These are phyloP conservation scores for Cytospora leucostoma DNA, from an alignment of 2,329 filamentous ascomycete genomes.

Conservation along the genomic window DNA sequence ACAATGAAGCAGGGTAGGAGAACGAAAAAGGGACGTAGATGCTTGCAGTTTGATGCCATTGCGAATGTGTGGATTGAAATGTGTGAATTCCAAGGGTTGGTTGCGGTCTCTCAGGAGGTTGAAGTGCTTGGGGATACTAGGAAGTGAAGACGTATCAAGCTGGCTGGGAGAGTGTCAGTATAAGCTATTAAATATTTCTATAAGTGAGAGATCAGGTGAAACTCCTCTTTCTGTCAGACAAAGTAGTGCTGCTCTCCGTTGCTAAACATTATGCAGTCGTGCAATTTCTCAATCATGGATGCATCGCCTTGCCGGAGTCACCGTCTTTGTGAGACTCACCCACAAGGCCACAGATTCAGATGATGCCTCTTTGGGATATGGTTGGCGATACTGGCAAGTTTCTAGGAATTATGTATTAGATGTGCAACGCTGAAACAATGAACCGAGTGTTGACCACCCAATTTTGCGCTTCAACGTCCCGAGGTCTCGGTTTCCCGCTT, in stretches of 20 bases:
- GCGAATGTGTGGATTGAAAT: neutral
- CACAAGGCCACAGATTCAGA: neutral
- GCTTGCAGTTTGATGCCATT: neutral
- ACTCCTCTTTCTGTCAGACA: neutral
- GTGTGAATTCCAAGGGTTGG: too few relatives aligned
- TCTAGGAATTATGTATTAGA: neutral
- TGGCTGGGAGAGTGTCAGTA: neutral
- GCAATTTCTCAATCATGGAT: neutral
- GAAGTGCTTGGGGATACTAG: neutral
- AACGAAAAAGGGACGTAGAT: neutral
- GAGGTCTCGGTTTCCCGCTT: neutral
- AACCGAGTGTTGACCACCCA: neutral
- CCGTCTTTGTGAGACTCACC: neutral
- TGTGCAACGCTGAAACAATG: neutral
- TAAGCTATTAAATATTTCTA: neutral
- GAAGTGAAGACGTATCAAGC: neutral
- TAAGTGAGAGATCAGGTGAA: neutral
- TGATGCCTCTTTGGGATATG: constrained; percentile 1
- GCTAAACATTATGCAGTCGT: neutral
- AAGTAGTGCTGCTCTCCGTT: neutral
- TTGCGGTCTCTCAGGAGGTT: too few relatives aligned
- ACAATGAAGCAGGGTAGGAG: neutral
- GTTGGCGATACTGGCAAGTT: neutral
- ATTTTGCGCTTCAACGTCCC: neutral
- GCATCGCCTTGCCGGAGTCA: neutral